Evolutionary conservation across 2,329 filamentous ascomycete genomes (phyloP), one percentile per base, ranked within the genome.

Genomic region (Aurifilum marmelostoma): DNA sequence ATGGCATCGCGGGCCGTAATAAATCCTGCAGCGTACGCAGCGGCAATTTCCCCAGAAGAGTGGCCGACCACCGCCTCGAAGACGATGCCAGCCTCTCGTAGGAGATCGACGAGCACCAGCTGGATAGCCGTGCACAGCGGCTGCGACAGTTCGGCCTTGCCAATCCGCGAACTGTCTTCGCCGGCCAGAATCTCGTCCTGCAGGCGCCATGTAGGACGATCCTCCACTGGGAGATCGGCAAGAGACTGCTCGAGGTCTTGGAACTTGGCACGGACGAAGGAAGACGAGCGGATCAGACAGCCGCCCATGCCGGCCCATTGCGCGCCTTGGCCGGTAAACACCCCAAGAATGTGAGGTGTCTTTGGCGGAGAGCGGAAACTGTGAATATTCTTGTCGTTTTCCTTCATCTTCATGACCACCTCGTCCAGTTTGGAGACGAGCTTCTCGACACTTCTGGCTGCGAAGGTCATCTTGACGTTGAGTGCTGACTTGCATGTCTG

Each of bases 11-110:
- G 69, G 0, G 76, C 72, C 0, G 78, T 75, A 6, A 84, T 69
- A 1, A 73, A 68, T 0, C 81, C 80, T 0, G 78, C 76, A 0
- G 80, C 80, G 59, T 83, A 83, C 0, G 82, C 81, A 1, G 82
- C 83, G 0, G 78, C 82, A 50, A 84, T 82, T 68, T 84, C 83
- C 0, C 83, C 83, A 2, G 75, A 77, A 0, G 80, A 82, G 67
- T 84, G 83, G 0, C 82, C 82, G 3, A 83, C 76, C 0, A 81
- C 79, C 0, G 75, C 77, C 6, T 72, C 37, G 0, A 81, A 79
- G 1, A 58, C 60, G 34, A 84, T 71, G 0, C 77, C 75, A 65
- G 75, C 75, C 1, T 72, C 70, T 0, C 59, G 50, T 4, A 85
- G 76, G 0, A 81, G 72, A 21, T 83, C 77, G 0, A 83, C 76